Conservation (phyloP, 441 rosid genomes). For the Bruguiera hainesii region DNA sequence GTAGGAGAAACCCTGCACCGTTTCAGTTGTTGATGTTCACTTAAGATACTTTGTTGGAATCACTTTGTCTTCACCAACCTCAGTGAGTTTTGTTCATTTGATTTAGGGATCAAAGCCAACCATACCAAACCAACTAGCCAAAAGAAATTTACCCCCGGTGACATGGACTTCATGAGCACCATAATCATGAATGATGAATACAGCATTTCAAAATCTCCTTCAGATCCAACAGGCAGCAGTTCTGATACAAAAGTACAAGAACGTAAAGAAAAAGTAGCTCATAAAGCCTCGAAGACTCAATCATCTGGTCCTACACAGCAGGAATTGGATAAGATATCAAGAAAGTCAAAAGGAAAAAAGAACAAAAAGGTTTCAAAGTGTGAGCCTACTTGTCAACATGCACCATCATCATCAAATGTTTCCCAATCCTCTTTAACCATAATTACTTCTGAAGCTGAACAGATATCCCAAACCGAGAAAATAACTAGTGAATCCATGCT, state of each 20-base stretch:
- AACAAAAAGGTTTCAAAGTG: slow-evolving; percentile 23
- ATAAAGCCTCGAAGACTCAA: slow-evolving; percentile 22
- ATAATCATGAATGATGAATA: slow-evolving; percentile 57
- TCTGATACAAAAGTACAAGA: slow-evolving; percentile 26
- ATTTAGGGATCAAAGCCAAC: slow-evolving; percentile 46
- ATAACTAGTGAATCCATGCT: slow-evolving; percentile 33
- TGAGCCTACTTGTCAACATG: slow-evolving; percentile 22
- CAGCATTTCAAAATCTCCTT: slow-evolving; percentile 50
- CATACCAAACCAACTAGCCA: slow-evolving; percentile 28
- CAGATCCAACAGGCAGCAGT: slow-evolving; percentile 28
- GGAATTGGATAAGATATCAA: slow-evolving; percentile 25
- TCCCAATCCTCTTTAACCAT: slow-evolving; percentile 21
- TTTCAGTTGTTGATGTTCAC: background rate
- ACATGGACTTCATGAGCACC: slow-evolving; percentile 60
- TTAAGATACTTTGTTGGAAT: background rate
- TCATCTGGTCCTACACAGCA: slow-evolving; percentile 32
- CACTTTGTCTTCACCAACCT: background rate
- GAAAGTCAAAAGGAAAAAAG: slow-evolving; percentile 25
- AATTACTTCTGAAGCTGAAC: slow-evolving; percentile 24
- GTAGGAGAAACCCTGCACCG: no score
- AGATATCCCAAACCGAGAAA: slow-evolving; percentile 23
- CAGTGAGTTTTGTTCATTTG: slow-evolving; percentile 12
- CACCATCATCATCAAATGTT: slow-evolving; percentile 31
- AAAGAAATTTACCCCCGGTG: slow-evolving; percentile 36
- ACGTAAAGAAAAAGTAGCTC: slow-evolving; percentile 27